Percentiles rank a stretch among this genome's conserved stretches.
phyloP scores from a whole-genome alignment of 257 asterid genomes.

The Solanum chiquidenum region DNA sequence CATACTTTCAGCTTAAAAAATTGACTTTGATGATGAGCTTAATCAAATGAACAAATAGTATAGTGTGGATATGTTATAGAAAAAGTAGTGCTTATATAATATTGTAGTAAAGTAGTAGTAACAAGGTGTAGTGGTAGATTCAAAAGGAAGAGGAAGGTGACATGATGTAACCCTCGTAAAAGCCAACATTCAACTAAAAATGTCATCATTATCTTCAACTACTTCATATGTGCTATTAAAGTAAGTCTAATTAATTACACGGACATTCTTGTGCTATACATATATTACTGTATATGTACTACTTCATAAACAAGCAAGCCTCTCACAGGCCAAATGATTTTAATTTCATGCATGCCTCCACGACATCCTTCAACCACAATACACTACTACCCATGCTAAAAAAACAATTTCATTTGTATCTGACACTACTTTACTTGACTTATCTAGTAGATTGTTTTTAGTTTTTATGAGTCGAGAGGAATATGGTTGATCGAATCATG shows the following conservation, averaged over 20 bases:
- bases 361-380: not conserved
- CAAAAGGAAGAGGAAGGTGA: not conserved
- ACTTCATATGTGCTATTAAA: not conserved
- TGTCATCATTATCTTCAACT: not conserved
- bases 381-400: not conserved
- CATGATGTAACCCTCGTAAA: slow-evolving; percentile 8
- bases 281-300: not conserved
- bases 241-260: not conserved
- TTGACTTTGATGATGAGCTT: not conserved
- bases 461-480: not conserved
- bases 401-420: not conserved
- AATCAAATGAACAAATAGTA: not conserved
- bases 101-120: not conserved
- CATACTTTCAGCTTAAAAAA: not conserved
- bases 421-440: not conserved
- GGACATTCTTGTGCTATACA: not conserved
- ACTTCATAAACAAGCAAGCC: not conserved
- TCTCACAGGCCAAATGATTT: not conserved
- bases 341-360: not conserved
- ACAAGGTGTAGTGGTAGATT: not conserved
- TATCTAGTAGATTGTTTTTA: no score
- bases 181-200: slow-evolving; percentile 6
- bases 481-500: not conserved
- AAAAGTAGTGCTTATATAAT: not conserved
- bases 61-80: not conserved